Base-by-base conservation (phyloP, 2,329 filamentous ascomycete genomes). In the Ophiostoma australiae region DNA sequence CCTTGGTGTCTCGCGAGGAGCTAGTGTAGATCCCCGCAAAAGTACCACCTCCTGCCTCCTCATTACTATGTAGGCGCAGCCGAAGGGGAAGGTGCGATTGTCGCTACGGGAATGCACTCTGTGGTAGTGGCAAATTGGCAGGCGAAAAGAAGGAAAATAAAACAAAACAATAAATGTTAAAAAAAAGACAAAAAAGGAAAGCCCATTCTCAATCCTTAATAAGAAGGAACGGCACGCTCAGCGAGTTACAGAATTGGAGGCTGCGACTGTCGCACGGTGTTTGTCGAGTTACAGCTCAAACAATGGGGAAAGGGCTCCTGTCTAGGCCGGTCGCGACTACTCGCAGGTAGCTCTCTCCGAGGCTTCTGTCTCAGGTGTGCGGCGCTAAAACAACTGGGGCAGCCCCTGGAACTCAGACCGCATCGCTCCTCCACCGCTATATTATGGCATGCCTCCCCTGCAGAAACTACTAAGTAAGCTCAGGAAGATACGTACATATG, bases 321-420 rank as follows among this genome's bases (percentile, higher is more conserved):
- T 66, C 61, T 37, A 39, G 8, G 33, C 52, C 52, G 10, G 58
- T 63, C 31, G 58, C 15, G 58, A 33, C 58, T 63, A 5, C 27
- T 63, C 63, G 4, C 27, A 41, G 33, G 27, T 63, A 27, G 27
- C 23, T 48, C 17, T 48, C 44, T 10, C 20, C 7, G 13, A n/a
- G 41, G 23, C 10, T 61, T 27, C 31, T 55, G 70, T 71, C 70
- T 71, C 70, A 69, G 58, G 48, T 67, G n/a, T 61, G 48, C 37
- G 68, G 35, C 70, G 65, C 70, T 70, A 72, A 70, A 69, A 37
- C 68, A 58, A 61, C 31, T 31, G 41, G 67, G 44, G 35, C 69
- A 63, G 20, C 67, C 70, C 67, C 67, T 69, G 58, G 67, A 70
- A 61, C 44, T 44, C 23, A 63, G 27, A 55, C 37, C 52, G 52